A percentile compares a stretch with the other conserved stretches of the same genome.
Conservation (phyloP, 208 protist genomes). For the Wallacemonas sp. region DNA sequence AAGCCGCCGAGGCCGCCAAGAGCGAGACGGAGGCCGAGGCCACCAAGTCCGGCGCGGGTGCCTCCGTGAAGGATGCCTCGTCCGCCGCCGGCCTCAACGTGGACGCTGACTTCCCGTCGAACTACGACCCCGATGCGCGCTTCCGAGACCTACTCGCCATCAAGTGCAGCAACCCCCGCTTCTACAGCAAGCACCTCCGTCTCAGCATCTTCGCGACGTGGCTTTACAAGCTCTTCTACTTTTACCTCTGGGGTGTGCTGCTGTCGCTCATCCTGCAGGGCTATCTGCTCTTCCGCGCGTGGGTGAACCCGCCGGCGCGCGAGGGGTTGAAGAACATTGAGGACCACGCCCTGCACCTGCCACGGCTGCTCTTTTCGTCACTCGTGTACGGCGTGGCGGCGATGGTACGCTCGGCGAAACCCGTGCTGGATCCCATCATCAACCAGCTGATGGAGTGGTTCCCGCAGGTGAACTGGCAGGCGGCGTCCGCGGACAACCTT, state of each 20-base stretch:
- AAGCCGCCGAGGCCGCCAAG: conserved; percentile 16
- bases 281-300: conserved; percentile 79
- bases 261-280: conserved; percentile 75
- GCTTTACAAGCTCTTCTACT: conserved; percentile 79
- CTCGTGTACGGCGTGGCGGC: conserved; percentile 55
- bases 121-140: conserved; percentile 65
- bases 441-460: conserved; percentile 44
- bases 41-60: background rate
- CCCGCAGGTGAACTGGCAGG: conserved; percentile 70
- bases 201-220: conserved; percentile 54
- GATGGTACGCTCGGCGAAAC: conserved; percentile 51
- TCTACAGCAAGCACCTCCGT: conserved; percentile 68
- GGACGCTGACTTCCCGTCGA: conserved; percentile 15
- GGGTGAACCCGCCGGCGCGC: conserved; percentile 83
- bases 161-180: conserved; percentile 78
- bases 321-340: conserved; percentile 78
- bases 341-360: conserved; percentile 79
- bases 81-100: background rate
- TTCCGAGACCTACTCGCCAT: conserved; percentile 83
- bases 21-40: background rate
- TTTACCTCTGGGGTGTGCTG: conserved; percentile 79
- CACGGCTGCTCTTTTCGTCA: conserved; percentile 66
- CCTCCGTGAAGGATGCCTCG: conserved; percentile 4
- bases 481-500: conserved; percentile 58
- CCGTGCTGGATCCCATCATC: conserved; percentile 62